phyloP scores from a whole-genome alignment of 169 alveolate species.

The Babesia divergens region DNA sequence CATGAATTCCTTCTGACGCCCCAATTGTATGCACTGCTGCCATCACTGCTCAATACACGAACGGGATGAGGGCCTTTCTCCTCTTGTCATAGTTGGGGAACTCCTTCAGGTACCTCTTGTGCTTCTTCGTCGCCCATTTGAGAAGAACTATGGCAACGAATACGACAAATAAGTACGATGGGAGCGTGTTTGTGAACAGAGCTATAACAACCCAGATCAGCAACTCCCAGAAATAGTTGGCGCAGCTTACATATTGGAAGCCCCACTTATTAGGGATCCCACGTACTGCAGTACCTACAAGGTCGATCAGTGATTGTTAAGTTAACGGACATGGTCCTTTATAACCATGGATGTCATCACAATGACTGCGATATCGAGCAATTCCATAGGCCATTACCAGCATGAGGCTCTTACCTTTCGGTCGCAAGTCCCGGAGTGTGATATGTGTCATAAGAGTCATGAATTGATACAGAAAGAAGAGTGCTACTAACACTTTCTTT shows the following conservation, averaged over 20 bases:
- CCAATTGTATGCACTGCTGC: no score
- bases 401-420: constrained; percentile 67
- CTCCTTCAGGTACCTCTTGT: constrained; percentile 84
- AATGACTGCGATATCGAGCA: no score
- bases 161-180: constrained; percentile 66
- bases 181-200: constrained; percentile 50
- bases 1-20: no score
- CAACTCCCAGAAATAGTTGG: constrained; percentile 97
- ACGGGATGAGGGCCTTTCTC: constrained; percentile 89
- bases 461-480: constrained; percentile 84
- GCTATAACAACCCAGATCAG: constrained; percentile 91
- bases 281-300: constrained; percentile 87
- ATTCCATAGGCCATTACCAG: background rate
- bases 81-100: constrained; percentile 84
- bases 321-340: no score
- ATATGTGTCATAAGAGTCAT: constrained; percentile 91
- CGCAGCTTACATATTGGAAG: constrained; percentile 92
- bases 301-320: no score
- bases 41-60: constrained; percentile 71
- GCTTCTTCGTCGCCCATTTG: constrained; percentile 92
- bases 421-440: constrained; percentile 89
- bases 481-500: constrained; percentile 43
- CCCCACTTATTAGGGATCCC: constrained; percentile 96
- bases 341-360: no score
- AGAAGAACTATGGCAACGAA: constrained; percentile 81